phyloP scores from a whole-genome alignment of 2,329 filamentous ascomycete species.

The Fusarium beomiforme region DNA sequence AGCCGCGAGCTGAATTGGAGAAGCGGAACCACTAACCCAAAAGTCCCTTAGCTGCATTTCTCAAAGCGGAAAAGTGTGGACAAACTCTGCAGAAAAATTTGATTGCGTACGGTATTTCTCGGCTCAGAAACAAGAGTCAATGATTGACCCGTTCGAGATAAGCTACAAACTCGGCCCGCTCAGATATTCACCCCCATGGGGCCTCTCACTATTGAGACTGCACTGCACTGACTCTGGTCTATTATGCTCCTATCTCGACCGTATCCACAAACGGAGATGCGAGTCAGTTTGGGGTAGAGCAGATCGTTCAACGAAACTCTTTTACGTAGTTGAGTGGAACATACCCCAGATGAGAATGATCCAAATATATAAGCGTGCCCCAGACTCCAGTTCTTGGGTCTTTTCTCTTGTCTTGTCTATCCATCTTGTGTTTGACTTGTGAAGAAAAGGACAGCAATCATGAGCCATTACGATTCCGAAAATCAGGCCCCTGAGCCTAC shows the following conservation, averaged over 20 bases:
- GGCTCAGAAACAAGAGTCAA: conserved; percentile 4
- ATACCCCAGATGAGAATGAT: conserved; percentile 19
- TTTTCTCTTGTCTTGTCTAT: background rate
- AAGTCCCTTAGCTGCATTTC: background rate
- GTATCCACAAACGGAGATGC: conserved; percentile 29
- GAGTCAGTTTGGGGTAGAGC: conserved; percentile 32
- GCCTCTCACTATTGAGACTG: background rate
- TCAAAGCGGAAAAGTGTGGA: conserved; percentile 3
- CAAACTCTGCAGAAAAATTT: conserved; percentile 27
- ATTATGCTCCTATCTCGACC: conserved; percentile 1
- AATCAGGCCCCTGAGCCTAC: conserved; percentile 22
- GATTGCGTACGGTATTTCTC: conserved; percentile 17
- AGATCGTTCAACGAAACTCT: conserved; percentile 25
- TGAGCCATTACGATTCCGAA: conserved; percentile 31
- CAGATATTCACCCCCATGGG: conserved; percentile 8
- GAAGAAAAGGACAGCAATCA: background rate
- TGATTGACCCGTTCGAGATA: conserved; percentile 19
- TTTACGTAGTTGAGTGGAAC: conserved; percentile 21
- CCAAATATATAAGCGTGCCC: conserved; percentile 19
- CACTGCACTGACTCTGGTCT: too few relatives aligned
- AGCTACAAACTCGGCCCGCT: conserved; percentile 26
- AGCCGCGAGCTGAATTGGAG: conserved; percentile 26
- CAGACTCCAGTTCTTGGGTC: background rate
- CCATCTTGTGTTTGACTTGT: background rate
- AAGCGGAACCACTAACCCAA: conserved; percentile 8